Conservation (phyloP, 2,329 filamentous ascomycete species). For the Rutstroemia sp. region DNA sequence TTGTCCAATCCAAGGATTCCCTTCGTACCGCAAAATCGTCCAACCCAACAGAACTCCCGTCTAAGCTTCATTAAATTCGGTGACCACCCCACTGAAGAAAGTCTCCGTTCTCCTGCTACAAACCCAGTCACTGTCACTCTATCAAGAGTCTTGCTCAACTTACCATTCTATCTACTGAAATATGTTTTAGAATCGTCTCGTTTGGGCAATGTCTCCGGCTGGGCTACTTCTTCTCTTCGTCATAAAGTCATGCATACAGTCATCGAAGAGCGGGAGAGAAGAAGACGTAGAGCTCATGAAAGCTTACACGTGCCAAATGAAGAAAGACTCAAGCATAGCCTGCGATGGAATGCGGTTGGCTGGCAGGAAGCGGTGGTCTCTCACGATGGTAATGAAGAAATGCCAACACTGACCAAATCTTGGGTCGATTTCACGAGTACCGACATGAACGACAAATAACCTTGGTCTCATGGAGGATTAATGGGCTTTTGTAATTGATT, state of each 20-base stretch:
- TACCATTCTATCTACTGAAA: constrained; percentile 62
- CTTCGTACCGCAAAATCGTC: constrained; percentile 19
- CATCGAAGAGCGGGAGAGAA: constrained; percentile 49
- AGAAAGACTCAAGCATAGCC: constrained; percentile 22
- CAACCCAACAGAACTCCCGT: constrained; percentile 39
- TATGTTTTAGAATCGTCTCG: constrained; percentile 54
- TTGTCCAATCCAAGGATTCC: constrained; percentile 41
- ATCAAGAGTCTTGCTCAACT: constrained; percentile 60
- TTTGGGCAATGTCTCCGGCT: constrained; percentile 44
- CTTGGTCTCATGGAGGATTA: background rate
- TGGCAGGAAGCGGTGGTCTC: constrained; percentile 28
- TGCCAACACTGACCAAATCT: constrained; percentile 18
- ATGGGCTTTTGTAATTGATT: constrained; percentile 8
- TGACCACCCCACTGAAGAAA: constrained; percentile 41
- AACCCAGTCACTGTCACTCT: constrained; percentile 37
- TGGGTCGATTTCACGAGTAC: constrained; percentile 20
- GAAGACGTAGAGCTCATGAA: constrained; percentile 33
- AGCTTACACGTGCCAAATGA: constrained; percentile 20
- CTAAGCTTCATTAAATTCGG: constrained; percentile 63
- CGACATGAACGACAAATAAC: constrained; percentile 1
- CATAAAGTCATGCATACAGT: constrained; percentile 42
- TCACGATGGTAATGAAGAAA: constrained; percentile 17
- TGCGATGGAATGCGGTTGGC: constrained; percentile 28
- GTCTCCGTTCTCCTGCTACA: constrained; percentile 24
- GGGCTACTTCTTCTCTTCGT: constrained; percentile 39